phyloP scores from a whole-genome alignment of 495 filamentous ascomycete species.

The Cercophora samala region DNA sequence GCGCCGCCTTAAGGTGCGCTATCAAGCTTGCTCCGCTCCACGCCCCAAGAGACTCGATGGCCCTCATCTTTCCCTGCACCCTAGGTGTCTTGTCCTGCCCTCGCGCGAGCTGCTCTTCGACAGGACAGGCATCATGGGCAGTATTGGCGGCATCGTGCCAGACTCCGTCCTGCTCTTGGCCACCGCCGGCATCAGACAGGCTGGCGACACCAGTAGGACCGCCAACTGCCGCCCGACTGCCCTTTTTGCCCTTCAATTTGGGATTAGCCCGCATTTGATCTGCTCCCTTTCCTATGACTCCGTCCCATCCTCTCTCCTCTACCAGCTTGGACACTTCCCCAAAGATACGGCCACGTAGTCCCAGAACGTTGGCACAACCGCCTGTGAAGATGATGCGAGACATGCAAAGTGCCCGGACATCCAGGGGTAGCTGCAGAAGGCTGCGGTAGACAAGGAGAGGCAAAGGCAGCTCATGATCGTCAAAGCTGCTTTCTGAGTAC shows the following conservation, averaged over 20 bases:
- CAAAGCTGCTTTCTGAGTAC: constrained; percentile 50
- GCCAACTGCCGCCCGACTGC: constrained; percentile 32
- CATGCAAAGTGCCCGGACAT: constrained; percentile 82
- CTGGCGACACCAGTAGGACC: constrained; percentile 20
- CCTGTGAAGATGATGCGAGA: constrained; percentile 85
- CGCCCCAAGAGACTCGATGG: constrained; percentile 76
- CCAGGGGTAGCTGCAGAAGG: constrained; percentile 72
- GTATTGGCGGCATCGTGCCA: constrained; percentile 44
- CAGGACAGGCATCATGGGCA: constrained; percentile 55
- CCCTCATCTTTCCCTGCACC: constrained; percentile 60
- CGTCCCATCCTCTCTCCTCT: constrained; percentile 70
- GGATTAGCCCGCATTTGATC: constrained; percentile 54
- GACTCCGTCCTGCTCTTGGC: constrained; percentile 30
- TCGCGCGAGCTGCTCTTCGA: constrained; percentile 60
- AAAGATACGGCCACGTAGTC: constrained; percentile 75
- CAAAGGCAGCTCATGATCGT: constrained; percentile 81
- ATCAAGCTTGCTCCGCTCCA: constrained; percentile 88
- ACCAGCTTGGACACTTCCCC: constrained; percentile 66
- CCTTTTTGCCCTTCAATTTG: constrained; percentile 44
- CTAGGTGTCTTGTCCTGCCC: constrained; percentile 47
- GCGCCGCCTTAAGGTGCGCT: constrained; percentile 71
- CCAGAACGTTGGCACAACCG: constrained; percentile 74
- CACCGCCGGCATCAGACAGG: constrained; percentile 2
- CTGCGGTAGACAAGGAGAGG: constrained; percentile 68
- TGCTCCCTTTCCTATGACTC: constrained; percentile 59